phyloP scores from a whole-genome alignment of 306 rosid species.

The Fragaria vesca region DNA sequence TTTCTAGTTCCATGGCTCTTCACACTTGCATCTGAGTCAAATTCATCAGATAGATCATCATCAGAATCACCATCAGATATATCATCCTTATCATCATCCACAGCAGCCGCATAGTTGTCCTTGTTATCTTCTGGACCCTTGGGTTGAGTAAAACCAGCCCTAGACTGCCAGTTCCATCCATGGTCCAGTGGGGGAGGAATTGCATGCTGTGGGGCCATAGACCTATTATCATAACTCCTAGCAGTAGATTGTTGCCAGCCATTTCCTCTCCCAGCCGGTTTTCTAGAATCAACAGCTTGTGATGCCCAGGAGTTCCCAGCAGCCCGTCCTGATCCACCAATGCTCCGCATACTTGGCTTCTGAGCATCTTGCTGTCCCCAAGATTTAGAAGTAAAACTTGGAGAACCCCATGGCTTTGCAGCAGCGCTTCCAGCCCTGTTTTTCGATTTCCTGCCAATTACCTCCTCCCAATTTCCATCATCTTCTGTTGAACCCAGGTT shows the following conservation, averaged over 20 bases:
- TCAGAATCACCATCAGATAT: slow-evolving; percentile 46
- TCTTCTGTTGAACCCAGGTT: slow-evolving; percentile 37
- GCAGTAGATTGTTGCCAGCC: slow-evolving; percentile 31
- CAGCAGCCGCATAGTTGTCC: slow-evolving; percentile 26
- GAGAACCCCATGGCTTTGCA: slow-evolving; percentile 37
- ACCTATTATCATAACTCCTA: slow-evolving; percentile 30
- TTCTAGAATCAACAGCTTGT: slow-evolving; percentile 40
- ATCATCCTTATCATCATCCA: slow-evolving; percentile 26
- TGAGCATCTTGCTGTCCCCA: slow-evolving; percentile 14
- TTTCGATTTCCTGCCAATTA: slow-evolving; percentile 56
- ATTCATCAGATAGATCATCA: slow-evolving; percentile 60
- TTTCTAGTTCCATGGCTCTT: slow-evolving; percentile 70
- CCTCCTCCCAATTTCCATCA: slow-evolving; percentile 78
- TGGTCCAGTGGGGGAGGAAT: slow-evolving; percentile 61
- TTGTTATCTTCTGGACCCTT: slow-evolving; percentile 32
- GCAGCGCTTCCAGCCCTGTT: slow-evolving; percentile 65
- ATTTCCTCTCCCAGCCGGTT: slow-evolving; percentile 56
- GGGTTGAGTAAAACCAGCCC: slow-evolving; percentile 37
- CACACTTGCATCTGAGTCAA: slow-evolving; percentile 63
- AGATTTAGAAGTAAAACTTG: slow-evolving; percentile 1
- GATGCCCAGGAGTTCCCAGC: slow-evolving; percentile 18
- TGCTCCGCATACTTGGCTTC: neutral
- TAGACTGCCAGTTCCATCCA: slow-evolving; percentile 87
- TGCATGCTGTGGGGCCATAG: slow-evolving; percentile 29
- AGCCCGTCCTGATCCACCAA: slow-evolving; percentile 5